A percentile compares a stretch with the other conserved stretches of the same genome.
Conservation (phyloP, 495 filamentous ascomycete genomes). For the Xylaria venustula region DNA sequence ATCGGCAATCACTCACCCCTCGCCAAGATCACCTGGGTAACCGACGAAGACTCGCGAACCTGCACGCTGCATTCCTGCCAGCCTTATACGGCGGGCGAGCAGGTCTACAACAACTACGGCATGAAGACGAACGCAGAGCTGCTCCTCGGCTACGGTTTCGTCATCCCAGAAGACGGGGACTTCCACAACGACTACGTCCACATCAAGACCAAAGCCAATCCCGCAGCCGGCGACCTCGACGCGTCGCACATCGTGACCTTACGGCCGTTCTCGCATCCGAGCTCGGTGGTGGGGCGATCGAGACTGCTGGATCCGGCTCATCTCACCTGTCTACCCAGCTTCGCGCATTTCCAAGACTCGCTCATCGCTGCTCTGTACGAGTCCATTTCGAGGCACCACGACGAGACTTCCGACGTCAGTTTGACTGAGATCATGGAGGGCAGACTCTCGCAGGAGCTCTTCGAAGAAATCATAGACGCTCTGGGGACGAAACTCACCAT, state of each 20-base stretch:
- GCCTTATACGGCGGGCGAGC: conserved; percentile 27
- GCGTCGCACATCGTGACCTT: conserved; percentile 39
- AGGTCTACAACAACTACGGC: conserved; percentile 56
- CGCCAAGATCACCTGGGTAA: conserved; percentile 41
- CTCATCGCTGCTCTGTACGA: conserved; percentile 34
- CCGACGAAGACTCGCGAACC: conserved; percentile 20
- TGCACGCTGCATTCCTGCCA: conserved; percentile 20
- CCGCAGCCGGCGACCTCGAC: conserved; percentile 22
- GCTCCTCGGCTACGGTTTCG: conserved; percentile 54
- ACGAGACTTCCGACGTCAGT: conserved; percentile 11
- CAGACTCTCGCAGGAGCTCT: conserved; percentile 14
- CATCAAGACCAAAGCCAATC: conserved; percentile 38
- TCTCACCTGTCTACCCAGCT: conserved; percentile 29
- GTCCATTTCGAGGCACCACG: conserved; percentile 16
- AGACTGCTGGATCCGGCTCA: conserved; percentile 25
- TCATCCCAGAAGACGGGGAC: conserved; percentile 34
- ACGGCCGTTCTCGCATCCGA: conserved; percentile 33
- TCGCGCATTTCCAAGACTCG: conserved; percentile 42
- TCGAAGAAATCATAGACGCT: conserved; percentile 20
- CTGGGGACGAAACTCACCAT: conserved; percentile 27
- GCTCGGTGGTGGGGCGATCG: conserved; percentile 33
- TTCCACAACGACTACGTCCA: conserved; percentile 53
- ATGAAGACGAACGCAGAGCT: conserved; percentile 54
- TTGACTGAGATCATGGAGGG: conserved; percentile 26
- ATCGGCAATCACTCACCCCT: conserved; percentile 52